Base-by-base conservation (phyloP, 495 filamentous ascomycete species). In the Xylaria venustula region DNA sequence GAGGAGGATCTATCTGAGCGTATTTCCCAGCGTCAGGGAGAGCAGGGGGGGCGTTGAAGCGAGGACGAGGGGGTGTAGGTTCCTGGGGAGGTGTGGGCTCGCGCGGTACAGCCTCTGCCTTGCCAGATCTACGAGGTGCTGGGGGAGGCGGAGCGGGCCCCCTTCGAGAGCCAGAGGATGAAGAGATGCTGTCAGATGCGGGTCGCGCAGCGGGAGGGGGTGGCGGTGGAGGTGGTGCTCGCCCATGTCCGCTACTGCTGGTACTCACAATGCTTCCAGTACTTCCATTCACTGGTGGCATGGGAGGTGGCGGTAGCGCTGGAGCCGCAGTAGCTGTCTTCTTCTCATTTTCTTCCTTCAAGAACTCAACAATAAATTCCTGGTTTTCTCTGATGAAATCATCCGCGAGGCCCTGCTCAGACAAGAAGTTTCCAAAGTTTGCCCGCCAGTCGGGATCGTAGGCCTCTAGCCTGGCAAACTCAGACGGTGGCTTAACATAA, bases 291-390 rank as follows among this genome's bases (percentile, higher is more conserved):
- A 65, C 58, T 2, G 79, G 71, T 6, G 79, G 77, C 0, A 80
- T 77, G 3, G 85, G 83, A 15, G 80, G 79, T 17, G 82, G 77
- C 19, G 85, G 83, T 11, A 85, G 82, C 11, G 84, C 81, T 14
- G 89, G 83, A 12, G 83, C 61, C 12, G 72, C 48, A 56, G 47
- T 46, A 25, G 57, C 37, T 37, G 42, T 36, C 49, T 66, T 41
- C 26, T 36, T 59, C 40, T 48, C 80, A 28, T 82, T 82, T 71
- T 93, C 90, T 66, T 91, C 86, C 71, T 94, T 83, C 64, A 97
- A 88, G 67, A 94, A 98, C 17, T 87, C 81, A 73, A 93, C 91
- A 73, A 98, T 98, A 65, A 97, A 98, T 54, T 96, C 93, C 41
- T 92, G 88, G 67, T 97, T 93, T 58, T 95, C 90, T 54, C 85